Percentiles rank a stretch among this genome's conserved stretches.
phyloP scores from a whole-genome alignment of 108 stramenopile species.

The Cyclotella choctawhatcheeana region DNA sequence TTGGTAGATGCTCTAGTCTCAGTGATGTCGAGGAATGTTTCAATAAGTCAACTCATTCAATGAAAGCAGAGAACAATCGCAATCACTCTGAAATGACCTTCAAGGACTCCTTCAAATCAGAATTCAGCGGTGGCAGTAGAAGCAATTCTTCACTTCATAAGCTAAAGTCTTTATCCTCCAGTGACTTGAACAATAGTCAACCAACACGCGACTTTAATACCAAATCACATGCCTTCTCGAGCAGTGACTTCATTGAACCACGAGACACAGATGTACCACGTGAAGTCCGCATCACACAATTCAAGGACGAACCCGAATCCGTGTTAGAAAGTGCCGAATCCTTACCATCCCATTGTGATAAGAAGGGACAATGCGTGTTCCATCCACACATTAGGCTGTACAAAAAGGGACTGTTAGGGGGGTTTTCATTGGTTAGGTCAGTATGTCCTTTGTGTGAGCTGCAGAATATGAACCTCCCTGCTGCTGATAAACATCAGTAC shows the following conservation, averaged over 20 bases:
- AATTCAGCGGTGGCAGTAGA: neutral
- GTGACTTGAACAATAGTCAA: neutral
- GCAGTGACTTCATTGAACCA: neutral
- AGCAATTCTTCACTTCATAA: neutral
- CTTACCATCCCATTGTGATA: conserved; percentile 7
- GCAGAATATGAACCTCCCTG: no score
- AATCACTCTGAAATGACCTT: no score
- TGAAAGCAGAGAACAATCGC: no score
- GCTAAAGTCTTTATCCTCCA: neutral
- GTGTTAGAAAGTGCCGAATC: neutral
- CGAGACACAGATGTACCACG: no score
- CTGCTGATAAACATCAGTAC: neutral
- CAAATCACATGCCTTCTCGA: no score
- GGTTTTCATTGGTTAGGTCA: neutral
- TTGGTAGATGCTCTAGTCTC: neutral
- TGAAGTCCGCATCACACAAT: conserved; percentile 9
- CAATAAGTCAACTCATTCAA: no score
- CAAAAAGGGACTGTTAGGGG: conserved; percentile 3
- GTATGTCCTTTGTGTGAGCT: neutral
- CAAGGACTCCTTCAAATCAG: neutral
- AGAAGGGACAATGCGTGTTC: neutral
- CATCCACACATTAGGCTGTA: conserved; percentile 5
- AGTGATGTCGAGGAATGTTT: neutral
- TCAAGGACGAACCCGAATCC: conserved; percentile 8
- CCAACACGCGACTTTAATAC: neutral